phyloP scores from a whole-genome alignment of 2,329 filamentous ascomycete genomes.

The Cercospora sp. region DNA sequence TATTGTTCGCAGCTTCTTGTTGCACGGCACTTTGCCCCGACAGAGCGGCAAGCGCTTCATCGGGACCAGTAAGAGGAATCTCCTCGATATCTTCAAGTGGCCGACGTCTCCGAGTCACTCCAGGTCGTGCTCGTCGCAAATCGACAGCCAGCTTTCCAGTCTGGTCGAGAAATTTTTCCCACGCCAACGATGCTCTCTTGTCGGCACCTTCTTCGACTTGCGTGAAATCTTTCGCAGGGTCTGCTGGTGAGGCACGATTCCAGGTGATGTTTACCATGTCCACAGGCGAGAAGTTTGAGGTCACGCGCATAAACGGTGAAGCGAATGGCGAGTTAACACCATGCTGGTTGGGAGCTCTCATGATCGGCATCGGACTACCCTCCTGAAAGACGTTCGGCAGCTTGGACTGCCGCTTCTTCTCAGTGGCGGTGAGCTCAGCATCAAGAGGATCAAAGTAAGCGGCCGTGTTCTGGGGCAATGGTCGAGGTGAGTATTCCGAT shows the following conservation, averaged over 20 bases:
- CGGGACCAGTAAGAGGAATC: conserved; percentile 21
- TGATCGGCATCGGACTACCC: conserved; percentile 30
- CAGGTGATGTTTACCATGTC: conserved; percentile 11
- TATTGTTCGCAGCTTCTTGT: conserved; percentile 20
- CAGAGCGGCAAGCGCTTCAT: conserved; percentile 19
- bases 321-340: conserved; percentile 27
- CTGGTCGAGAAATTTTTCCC: conserved; percentile 26
- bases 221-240: background rate
- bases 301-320: conserved; percentile 28
- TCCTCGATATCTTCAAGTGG: conserved; percentile 21
- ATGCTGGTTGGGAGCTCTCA: conserved; percentile 23
- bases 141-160: conserved; percentile 27
- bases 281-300: conserved; percentile 13
- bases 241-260: conserved; percentile 4
- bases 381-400: conserved; percentile 33
- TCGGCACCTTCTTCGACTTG: background rate
- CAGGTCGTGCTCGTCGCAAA: conserved; percentile 19
- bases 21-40: conserved; percentile 10
- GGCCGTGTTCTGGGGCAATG: conserved; percentile 8
- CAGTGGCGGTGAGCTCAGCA: conserved; percentile 31
- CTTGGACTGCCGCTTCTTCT: conserved; percentile 32
- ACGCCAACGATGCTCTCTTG: conserved; percentile 20
- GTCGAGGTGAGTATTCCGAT: background rate
- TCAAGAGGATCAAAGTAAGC: conserved; percentile 32
- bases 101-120: conserved; percentile 15